These are phyloP conservation scores for Suhomyces canberraensis DNA, from an alignment of 805 yeast genomes.

Conservation along the genomic window DNA sequence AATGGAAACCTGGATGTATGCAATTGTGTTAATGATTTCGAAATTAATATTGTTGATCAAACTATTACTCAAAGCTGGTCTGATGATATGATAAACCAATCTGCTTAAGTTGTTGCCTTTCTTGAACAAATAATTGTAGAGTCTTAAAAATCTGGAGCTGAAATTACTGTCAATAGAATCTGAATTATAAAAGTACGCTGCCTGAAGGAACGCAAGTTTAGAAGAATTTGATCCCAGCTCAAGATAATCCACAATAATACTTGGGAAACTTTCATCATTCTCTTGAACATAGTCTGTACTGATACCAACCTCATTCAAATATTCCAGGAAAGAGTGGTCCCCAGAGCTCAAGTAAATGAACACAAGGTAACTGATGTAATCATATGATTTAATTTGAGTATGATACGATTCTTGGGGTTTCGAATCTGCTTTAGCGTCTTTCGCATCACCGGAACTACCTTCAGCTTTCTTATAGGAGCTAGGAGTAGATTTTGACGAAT, in stretches of 20 bases:
- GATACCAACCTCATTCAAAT: constrained; percentile 21
- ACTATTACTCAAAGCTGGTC: constrained; percentile 22
- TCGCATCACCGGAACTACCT: background rate
- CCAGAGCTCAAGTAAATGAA: constrained; percentile 30
- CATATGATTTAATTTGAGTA: background rate
- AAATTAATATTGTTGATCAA: constrained; percentile 26
- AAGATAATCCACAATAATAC: constrained; percentile 24
- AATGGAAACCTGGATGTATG: constrained; percentile 23
- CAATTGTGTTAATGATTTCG: constrained; percentile 24
- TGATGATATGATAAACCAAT: constrained; percentile 30
- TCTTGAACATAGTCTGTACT: constrained; percentile 12
- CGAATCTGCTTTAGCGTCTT: background rate
- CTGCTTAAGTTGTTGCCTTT: constrained; percentile 18
- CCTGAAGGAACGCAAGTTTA: constrained; percentile 23
- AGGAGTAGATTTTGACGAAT: too few relatives aligned
- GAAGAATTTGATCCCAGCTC: constrained; percentile 16
- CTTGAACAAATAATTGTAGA: constrained; percentile 26
- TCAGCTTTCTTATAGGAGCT: too few relatives aligned
- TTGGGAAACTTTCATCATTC: constrained; percentile 24
- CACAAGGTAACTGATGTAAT: constrained; percentile 20
- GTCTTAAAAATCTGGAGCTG: constrained; percentile 27
- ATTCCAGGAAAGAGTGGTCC: constrained; percentile 22
- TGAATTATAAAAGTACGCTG: constrained; percentile 28
- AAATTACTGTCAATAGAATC: constrained; percentile 28
- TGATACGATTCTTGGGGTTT: background rate